Base-by-base conservation (phyloP, 805 yeast genomes). In the Maudiozyma serrabonitensis region DNA sequence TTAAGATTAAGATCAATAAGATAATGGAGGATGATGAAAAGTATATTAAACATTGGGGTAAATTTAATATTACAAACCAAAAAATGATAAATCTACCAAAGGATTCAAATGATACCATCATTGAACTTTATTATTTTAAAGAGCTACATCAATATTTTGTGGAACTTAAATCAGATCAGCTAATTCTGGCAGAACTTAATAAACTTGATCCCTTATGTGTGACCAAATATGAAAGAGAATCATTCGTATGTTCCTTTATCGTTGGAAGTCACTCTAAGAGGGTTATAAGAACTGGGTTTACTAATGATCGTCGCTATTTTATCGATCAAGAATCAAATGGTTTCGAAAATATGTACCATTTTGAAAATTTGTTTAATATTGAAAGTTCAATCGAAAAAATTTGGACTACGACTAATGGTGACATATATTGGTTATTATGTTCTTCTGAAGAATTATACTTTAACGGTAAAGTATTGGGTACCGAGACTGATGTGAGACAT, bases 51-150 rank as follows among this genome's bases (percentile, higher is more conserved):
- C 41, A 46, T 39, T 52, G 49, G 50, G 43, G 34, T 18, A 47
- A 31, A 43, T 23, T 56, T n/a, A 39, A 44, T 6, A 39, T 51
- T 4, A 39, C 32, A 2, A 28, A 28, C 32, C 32, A 28, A 8
- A 18, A 39, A 26, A 48, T 45, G 16, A 25, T 51, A 32, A 44
- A 31, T 28, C 9, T 4, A 28, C 32, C 32, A 28, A 28, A 8
- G 9, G 12, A 8, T 28, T 28, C 8, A 28, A 56, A 54, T 38
- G 51, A 53, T 21, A 48, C 50, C 13, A 54, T 50, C 6, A 46
- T 44, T 19, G 46, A 50, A 12, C 9, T 45, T 3, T 50, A 40
- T 35, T 48, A 48, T 15, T 38, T 18, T 19, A 18, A 38, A 48
- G 56, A 56, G 32, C 15, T 12, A 16, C 6, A 45, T 41, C 19